Conservation (phyloP, 176 grass and related monocot genomes). For the Carex littledalei region DNA sequence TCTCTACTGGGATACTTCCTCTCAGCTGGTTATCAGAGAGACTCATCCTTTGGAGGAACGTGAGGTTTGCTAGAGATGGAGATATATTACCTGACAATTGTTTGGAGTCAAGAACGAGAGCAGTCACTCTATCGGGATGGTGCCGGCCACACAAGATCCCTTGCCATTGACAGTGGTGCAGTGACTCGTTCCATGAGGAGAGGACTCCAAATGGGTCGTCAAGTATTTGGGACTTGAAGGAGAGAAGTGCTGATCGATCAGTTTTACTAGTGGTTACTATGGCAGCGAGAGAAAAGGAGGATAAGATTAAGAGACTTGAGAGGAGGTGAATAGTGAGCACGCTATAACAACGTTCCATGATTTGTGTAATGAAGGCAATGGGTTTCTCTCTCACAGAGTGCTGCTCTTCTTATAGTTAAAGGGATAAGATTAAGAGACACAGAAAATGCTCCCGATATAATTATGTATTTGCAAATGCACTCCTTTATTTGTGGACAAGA, state of each 20-base stretch:
- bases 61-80: slow-evolving; percentile 25
- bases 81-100: not conserved
- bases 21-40: slow-evolving; percentile 24
- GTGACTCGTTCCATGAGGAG: slow-evolving; percentile 37
- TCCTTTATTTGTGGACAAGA: too few species aligned
- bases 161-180: slow-evolving; percentile 24
- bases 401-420: too few species aligned
- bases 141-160: slow-evolving; percentile 26
- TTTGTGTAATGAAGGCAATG: not conserved
- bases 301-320: not conserved
- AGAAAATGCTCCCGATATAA: too few species aligned
- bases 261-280: not conserved
- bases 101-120: slow-evolving; percentile 7
- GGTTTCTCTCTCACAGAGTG: too few species aligned
- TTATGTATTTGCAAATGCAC: too few species aligned
- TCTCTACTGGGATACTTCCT: slow-evolving; percentile 11
- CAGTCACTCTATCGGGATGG: slow-evolving; percentile 26
- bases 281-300: not conserved
- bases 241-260: slow-evolving; percentile 25
- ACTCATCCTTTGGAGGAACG: slow-evolving; percentile 29
- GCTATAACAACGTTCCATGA: not conserved
- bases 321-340: not conserved
- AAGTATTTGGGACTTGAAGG: slow-evolving; percentile 27
- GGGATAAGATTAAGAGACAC: too few species aligned
- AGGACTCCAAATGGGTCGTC: not conserved